A percentile compares a stretch with the other conserved stretches of the same genome.
Evolutionary conservation across 805 yeast genomes (phyloP).

Genomic region (Zygosaccharomyces bisporus): DNA sequence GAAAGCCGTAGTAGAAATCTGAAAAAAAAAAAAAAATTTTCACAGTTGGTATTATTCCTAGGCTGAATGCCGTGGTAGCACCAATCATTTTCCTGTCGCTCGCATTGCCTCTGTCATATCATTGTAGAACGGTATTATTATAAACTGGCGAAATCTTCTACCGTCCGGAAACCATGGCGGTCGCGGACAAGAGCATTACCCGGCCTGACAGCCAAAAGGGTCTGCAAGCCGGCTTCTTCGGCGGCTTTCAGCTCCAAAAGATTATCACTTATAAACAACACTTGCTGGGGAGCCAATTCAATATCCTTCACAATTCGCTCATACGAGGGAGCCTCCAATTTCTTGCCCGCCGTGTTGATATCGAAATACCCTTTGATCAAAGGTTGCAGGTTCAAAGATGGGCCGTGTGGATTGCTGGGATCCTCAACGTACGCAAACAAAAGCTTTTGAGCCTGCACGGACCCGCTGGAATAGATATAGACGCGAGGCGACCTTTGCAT

Average conservation of each 20-base stretch:
- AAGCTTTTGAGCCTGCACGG: constrained; percentile 80
- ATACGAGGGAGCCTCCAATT: constrained; percentile 57
- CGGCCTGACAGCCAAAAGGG: constrained; percentile 61
- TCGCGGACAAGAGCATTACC: constrained; percentile 60
- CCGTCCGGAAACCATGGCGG: constrained; percentile 30
- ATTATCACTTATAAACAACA: constrained; percentile 77
- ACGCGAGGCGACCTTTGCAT: constrained; percentile 45
- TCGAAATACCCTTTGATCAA: constrained; percentile 70
- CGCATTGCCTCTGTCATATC: too few species aligned
- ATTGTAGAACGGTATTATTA: constrained; percentile 9
- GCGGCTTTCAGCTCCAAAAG: constrained; percentile 78
- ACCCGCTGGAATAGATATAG: constrained; percentile 85
- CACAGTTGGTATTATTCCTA: too few species aligned
- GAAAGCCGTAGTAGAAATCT: too few species aligned
- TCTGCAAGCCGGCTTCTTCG: constrained; percentile 52
- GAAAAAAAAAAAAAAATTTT: too few species aligned
- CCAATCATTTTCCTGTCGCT: too few species aligned
- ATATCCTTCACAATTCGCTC: constrained; percentile 47
- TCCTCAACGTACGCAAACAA: constrained; percentile 61
- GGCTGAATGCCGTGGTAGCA: too few species aligned
- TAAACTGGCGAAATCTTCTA: constrained; percentile 32
- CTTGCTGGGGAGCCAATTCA: constrained; percentile 30
- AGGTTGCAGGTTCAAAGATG: constrained; percentile 48
- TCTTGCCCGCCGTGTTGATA: constrained; percentile 77
- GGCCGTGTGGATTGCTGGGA: constrained; percentile 24